Conservation (phyloP, 116 monocot genomes). For the Trichopus zeylanicus region DNA sequence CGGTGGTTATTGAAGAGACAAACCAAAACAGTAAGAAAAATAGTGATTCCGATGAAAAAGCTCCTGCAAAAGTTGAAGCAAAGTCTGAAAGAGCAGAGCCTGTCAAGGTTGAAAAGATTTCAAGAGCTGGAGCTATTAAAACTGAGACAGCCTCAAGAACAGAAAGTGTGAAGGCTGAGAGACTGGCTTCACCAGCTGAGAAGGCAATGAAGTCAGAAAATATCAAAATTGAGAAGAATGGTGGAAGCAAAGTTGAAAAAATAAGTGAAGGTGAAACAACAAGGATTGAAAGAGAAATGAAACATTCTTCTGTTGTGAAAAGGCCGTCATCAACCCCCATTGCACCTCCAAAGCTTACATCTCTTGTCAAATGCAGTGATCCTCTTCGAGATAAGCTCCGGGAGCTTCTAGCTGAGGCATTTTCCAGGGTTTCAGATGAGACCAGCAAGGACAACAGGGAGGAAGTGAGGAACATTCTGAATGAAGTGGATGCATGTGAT, state of each 20-base stretch:
- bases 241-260: not conserved
- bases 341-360: conserved; percentile 35
- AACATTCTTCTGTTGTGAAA: conserved; percentile 3
- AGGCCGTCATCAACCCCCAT: conserved; percentile 6
- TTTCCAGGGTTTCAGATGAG: conserved; percentile 45
- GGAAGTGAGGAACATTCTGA: conserved; percentile 41
- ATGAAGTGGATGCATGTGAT: conserved; percentile 42
- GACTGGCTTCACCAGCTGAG: too few relatives aligned
- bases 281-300: conserved; percentile 17
- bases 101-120: not conserved
- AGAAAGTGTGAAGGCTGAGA: conserved; percentile 5
- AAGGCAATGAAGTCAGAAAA: conserved; percentile 6
- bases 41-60: conserved; percentile 1
- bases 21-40: conserved; percentile 20
- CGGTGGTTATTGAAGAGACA: conserved; percentile 55
- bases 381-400: conserved; percentile 41
- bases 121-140: conserved; percentile 16
- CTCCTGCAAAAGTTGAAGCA: conserved; percentile 13
- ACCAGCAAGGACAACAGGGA: conserved; percentile 26
- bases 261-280: conserved; percentile 7
- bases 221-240: conserved; percentile 13
- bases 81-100: conserved; percentile 20
- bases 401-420: conserved; percentile 58
- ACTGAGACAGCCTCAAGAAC: conserved; percentile 1
- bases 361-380: conserved; percentile 55